Base-by-base conservation (phyloP, 78 protist species). In the Bigelowiella natans region DNA sequence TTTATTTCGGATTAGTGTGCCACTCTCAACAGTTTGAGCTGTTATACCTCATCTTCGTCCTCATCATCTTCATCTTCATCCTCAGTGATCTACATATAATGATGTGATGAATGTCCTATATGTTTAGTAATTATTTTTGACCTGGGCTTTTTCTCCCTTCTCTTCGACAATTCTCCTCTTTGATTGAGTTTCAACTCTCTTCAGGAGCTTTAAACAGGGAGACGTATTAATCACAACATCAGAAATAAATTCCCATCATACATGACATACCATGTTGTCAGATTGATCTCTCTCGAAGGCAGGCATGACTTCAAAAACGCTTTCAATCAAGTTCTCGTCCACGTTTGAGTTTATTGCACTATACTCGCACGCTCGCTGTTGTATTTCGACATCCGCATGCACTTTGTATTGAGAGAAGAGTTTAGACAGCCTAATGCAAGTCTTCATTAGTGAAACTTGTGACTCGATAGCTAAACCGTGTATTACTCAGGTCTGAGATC, bases 321-420 rank as follows among this genome's bases (percentile, higher is more conserved):
- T 36, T 7, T 26, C 85, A 39, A 88, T 63, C 38, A 90, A 2
- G 34, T 30, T 63, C 39, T 83, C 36, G 39, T 82, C 30, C 34
- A 1, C 11, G 1, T 34, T 3, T 26, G 30, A 36, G 1, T 31
- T 3, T 39, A 97, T 90, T 85, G 83, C 88, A 28, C 86, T 31
- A 94, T 97, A 98, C 90, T 98, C 99, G 89, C 39, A 18, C 26
- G 99, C 98, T 39, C 99, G 97, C 94, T 98, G 99, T 93, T 98
- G 99, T 38, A 98, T 31, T 91, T 97, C 99, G 39, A 31, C 31
- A 91, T 98, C 97, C 31, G 34, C 18, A 38, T n/a, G 39, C 37
- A 18, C 36, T 39, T 34, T 30, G 90, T 3, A 3, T 2, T 11
- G 2, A 1, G 3, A 39, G 83, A 26, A 40, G 38, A 90, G 87